Evolutionary conservation across 192 early-diverging fungal genomes (phyloP).

Genomic region (Allomyces macrogynus): DNA sequence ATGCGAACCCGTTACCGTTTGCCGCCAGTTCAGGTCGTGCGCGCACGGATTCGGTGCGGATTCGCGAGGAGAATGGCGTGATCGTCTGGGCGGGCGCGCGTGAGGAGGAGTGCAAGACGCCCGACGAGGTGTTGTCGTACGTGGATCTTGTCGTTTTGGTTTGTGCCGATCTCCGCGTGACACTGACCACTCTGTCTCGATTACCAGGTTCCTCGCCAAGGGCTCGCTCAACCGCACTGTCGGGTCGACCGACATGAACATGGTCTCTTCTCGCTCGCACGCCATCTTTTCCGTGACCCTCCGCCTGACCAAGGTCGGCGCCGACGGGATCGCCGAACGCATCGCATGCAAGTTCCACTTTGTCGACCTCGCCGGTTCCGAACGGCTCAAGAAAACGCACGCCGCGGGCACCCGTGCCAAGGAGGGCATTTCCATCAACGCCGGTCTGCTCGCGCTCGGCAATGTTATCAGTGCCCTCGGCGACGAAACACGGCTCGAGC

Average conservation of each 20-base stretch:
- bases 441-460: constrained; percentile 81
- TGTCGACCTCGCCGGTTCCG: constrained; percentile 95
- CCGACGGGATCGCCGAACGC: constrained; percentile 22
- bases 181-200: not conserved
- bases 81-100: constrained; percentile 71
- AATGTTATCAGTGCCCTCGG: constrained; percentile 94
- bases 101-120: constrained; percentile 46
- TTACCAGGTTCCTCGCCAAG: constrained; percentile 25
- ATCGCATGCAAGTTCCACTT: constrained; percentile 88
- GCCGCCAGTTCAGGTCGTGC: too few relatives aligned
- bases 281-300: constrained; percentile 89
- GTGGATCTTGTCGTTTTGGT: not conserved
- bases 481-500: constrained; percentile 19
- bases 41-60: constrained; percentile 41
- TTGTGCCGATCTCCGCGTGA: not conserved
- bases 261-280: constrained; percentile 82
- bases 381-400: constrained; percentile 79
- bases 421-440: constrained; percentile 95
- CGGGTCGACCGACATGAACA: constrained; percentile 95
- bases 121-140: constrained; percentile 55
- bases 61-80: constrained; percentile 73
- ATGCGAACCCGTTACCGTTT: constrained; percentile 3
- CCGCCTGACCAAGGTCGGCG: constrained; percentile 14
- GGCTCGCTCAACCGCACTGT: constrained; percentile 67
- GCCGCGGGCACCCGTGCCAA: constrained; percentile 80